phyloP scores from a whole-genome alignment of 129 eudicot species.

The Chrysanthemum seticuspe region DNA sequence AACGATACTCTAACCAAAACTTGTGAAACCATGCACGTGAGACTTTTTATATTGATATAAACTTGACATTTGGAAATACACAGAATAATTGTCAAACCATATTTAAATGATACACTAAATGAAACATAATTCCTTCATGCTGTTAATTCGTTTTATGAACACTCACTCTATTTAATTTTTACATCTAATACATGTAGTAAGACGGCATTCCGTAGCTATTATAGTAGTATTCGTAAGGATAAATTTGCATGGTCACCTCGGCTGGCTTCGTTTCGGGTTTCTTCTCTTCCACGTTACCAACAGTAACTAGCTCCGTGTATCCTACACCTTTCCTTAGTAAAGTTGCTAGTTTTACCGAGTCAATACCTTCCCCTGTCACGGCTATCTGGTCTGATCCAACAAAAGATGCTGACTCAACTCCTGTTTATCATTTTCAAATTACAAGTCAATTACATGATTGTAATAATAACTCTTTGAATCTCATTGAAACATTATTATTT shows the following conservation, averaged over 20 bases:
- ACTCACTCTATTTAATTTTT: background rate
- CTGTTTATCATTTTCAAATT: conserved; percentile 1
- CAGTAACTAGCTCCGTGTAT: conserved; percentile 28
- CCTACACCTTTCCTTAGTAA: conserved; percentile 31
- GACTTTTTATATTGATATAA: too few species aligned
- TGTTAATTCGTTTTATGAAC: background rate
- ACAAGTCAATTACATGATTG: too few species aligned
- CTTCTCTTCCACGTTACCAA: conserved; percentile 29
- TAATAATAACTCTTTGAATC: too few species aligned
- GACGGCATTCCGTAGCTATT: background rate
- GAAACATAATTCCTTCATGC: too few species aligned
- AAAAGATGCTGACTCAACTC: conserved; percentile 37
- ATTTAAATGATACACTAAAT: too few species aligned
- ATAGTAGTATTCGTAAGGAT: conserved; percentile 20
- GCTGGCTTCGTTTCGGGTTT: conserved; percentile 18
- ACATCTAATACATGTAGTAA: background rate
- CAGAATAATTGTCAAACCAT: too few species aligned
- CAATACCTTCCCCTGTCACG: conserved; percentile 35
- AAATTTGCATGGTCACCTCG: background rate
- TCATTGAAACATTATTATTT: too few species aligned
- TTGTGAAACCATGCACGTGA: too few species aligned
- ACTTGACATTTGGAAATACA: too few species aligned
- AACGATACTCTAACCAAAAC: too few species aligned
- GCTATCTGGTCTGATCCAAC: conserved; percentile 32
- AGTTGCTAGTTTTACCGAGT: conserved; percentile 28